A percentile compares a stretch with the other conserved stretches of the same genome.
These are phyloP conservation scores for Lactarius indigo DNA, from an alignment of 768 basidiomycete genomes.

Conservation along the genomic window DNA sequence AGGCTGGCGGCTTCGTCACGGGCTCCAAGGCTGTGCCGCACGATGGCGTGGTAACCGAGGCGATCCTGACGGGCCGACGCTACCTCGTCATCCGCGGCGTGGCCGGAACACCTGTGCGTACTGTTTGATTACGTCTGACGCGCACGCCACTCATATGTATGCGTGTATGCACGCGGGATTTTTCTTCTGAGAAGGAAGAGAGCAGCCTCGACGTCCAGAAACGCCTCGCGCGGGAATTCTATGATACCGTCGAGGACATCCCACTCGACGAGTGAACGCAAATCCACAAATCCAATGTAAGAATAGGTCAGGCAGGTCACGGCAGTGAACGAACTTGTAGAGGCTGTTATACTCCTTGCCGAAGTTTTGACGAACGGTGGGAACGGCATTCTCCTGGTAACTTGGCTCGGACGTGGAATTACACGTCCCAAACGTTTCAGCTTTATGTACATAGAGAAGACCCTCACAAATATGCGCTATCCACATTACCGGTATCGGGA, in stretches of 20 bases:
- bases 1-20: conserved; percentile 79
- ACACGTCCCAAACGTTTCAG: too few species aligned
- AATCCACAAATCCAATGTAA: background rate
- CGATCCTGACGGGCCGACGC: conserved; percentile 72
- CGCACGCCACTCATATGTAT: background rate
- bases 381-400: too few species aligned
- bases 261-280: conserved; percentile 33
- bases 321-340: too few species aligned
- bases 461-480: too few species aligned
- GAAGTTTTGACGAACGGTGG: too few species aligned
- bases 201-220: conserved; percentile 68
- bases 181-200: conserved; percentile 42
- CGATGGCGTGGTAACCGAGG: conserved; percentile 56
- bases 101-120: conserved; percentile 50
- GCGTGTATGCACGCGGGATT: background rate
- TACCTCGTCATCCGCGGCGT: conserved; percentile 76
- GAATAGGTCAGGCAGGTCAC: too few species aligned
- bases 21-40: conserved; percentile 52
- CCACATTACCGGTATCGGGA: too few species aligned
- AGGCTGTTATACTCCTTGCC: too few species aligned
- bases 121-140: background rate
- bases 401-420: too few species aligned
- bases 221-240: conserved; percentile 81
- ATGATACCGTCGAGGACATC: conserved; percentile 72
- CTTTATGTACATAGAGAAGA: too few species aligned